Conservation (phyloP, 2,329 filamentous ascomycete species). For the Phyllachora maydis region DNA sequence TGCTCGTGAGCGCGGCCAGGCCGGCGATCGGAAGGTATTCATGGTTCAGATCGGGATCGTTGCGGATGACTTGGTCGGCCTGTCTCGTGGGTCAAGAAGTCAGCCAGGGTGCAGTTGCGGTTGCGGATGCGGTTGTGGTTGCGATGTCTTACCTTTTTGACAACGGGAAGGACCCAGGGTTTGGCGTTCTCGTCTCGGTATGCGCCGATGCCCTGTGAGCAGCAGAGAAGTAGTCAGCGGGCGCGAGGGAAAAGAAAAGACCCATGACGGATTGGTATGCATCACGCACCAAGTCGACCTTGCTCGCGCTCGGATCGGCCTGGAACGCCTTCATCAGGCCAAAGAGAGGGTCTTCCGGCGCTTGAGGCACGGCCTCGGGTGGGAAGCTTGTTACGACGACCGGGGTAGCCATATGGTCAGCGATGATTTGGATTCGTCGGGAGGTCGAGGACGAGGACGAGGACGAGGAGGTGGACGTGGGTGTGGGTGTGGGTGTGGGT, state of each 20-base stretch:
- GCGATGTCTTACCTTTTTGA: slow-evolving; percentile 57
- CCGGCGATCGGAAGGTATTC: slow-evolving; percentile 96
- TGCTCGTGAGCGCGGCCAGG: slow-evolving; percentile 64
- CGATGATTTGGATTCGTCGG: slow-evolving; percentile 37
- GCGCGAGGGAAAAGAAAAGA: not conserved
- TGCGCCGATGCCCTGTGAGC: slow-evolving; percentile 63
- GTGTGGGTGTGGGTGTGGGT: slow-evolving; percentile 1
- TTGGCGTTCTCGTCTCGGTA: slow-evolving; percentile 92
- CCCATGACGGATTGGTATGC: slow-evolving; percentile 1
- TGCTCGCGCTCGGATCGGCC: slow-evolving; percentile 55
- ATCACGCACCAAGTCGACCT: slow-evolving; percentile 67
- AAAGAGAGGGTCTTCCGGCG: slow-evolving; percentile 88
- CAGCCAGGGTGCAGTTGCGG: slow-evolving; percentile 2
- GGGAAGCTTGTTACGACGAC: slow-evolving; percentile 47
- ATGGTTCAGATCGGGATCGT: slow-evolving; percentile 83
- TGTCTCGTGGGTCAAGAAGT: slow-evolving; percentile 16
- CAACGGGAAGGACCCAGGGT: slow-evolving; percentile 90
- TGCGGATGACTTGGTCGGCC: slow-evolving; percentile 79
- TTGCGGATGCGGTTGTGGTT: slow-evolving; percentile 1
- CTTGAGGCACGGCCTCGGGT: slow-evolving; percentile 60
- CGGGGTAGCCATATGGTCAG: slow-evolving; percentile 47
- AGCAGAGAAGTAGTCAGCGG: slow-evolving; percentile 3
- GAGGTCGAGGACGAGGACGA: slow-evolving; percentile 24
- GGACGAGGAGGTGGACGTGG: slow-evolving; percentile 13
- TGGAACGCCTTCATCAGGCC: slow-evolving; percentile 77